Base-by-base conservation (phyloP, 2,329 filamentous ascomycete genomes). In the Mycogone perniciosa region DNA sequence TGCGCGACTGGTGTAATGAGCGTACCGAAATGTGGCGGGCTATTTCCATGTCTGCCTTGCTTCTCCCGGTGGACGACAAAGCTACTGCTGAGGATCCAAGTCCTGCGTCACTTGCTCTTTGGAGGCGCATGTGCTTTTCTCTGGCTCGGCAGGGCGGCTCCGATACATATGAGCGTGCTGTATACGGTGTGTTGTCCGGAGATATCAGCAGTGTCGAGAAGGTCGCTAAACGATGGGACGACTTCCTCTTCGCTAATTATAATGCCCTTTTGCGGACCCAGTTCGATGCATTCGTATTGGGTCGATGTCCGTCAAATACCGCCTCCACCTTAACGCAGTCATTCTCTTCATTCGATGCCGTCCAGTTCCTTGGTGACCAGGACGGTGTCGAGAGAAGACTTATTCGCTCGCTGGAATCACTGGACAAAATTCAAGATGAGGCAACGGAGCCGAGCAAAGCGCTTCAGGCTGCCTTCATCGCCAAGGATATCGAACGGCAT, bases 11-110 rank as follows among this genome's bases (percentile, higher is more conserved):
- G 89, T 95, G 90, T 61, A 75, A 85, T 43, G 87, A 92, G 60
- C 81, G 88, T 53, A 88, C 89, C 7, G 91, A 97, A 70, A 81
- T 85, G 54, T 99, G 92, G 92, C 84, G 92, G 55, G 89, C 89
- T 39, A 79, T 92, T 34, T 88, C 86, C 53, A 80, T 97, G 61
- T 88, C 88, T 26, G 86, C 86, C 13, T 73, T 87, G 54, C 79
- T 83, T n/a, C 71, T 85, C 34, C 75, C 78, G 10, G 64, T 71
- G 39, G 68, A 76, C 41, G 74, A 76, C 33, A 68, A 71, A 33
- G 70, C 75, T 42, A 62, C 68, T 10, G 58, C 57, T 10, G 48
- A 58, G 1, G 70, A 74, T 45, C 55, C 53, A 26, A 64, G 66
- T 10, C 67, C 71, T 2, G 68, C 71, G 34, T 74, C 80, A 0